Evolutionary conservation across 108 stramenopile genomes (phyloP), one percentile per base, ranked within the genome.

Genomic region (Cylindrotheca fusiformis): DNA sequence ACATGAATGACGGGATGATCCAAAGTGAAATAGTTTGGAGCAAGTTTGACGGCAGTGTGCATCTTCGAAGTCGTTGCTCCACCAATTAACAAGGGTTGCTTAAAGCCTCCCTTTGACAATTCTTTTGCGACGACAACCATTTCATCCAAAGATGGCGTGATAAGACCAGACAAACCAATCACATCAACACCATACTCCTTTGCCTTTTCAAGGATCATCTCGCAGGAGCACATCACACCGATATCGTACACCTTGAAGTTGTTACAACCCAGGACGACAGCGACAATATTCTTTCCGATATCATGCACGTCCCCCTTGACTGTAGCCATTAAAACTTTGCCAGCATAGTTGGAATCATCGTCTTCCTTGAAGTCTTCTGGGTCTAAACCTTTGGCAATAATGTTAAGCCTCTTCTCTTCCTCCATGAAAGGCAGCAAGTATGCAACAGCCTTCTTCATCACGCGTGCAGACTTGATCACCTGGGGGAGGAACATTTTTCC

Each of bases 401-500:
- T 53, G 26, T 87, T 91, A 21, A 72, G 75, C 57, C 63, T 80
- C 88, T 99, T 99, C 73, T 99, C 99, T 77, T 89, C 78, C 67
- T 99, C 99, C 97, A 99, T 99, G 78, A 96, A 99, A 1, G 99
- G 99, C 46, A 98, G 79, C 44, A 99, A 70, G 62, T 97, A 97
- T 2, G 97, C 97, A 27, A 99, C 99, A 45, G 99, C 99, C 78
- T 98, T 98, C 91, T 99, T 99, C 99, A 99, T 99, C 0, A 99
- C 99, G 31, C 99, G 95, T 28, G 99, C 99, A 30, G 94, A 95
- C 73, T 99, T 99, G 76, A 99, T 99, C 46, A 99, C 99, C 87
- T 99, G 99, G 28, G 99, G 99, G 60, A 99, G 77, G 65, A 99
- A 99, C 99, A 99, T 99, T 74, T 99, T 99, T 49, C 99, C 99